Base-by-base conservation (phyloP, 1,139 yeast species). In the Pichia sorboxylosa region DNA sequence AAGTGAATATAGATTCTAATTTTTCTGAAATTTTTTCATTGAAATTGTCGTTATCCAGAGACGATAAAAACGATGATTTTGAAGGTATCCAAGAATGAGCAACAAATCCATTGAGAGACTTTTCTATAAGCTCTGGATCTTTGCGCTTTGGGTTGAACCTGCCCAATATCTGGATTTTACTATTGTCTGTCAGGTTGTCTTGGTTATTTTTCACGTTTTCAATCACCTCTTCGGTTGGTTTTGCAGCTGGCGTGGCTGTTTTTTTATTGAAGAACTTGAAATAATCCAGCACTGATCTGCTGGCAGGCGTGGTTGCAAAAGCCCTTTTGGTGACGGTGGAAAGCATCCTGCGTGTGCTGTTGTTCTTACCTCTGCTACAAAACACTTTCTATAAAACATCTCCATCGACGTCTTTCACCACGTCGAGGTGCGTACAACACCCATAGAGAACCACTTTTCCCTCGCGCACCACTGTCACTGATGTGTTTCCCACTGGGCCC, bases 91-190 rank as follows among this genome's bases (percentile, higher is more conserved):
- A 66, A 11, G 46, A 42, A 27, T 45, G 38, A 18, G 55, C 45
- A 10, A 36, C 32, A 35, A 60, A 57, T 2, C 61, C 63, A 10
- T 58, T 54, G 37, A 57, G 44, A 35, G 47, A 48, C 29, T 42
- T 38, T 16, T 43, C 27, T 20, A 46, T 39, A 4, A 44, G 13
- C 24, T 40, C 36, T 18, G 41, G 36, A 30, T 49, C 50, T 5
- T 38, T 29, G 14, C 34, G 38, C 24, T 42, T 34, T 26, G 56
- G 52, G 24, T 51, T 43, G 21, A 46, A 41, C 35, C 34, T 42
- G 7, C 58, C 58, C 13, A 55, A 21, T 10, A 55, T 46, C 25
- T 47, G 46, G 7, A 55, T 37, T 25, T 42, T 38, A 10, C 29
- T 27, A 15, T 34, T 31, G 8, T 40, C 35, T 10, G 44, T 41